Base-by-base conservation (phyloP, 2,329 filamentous ascomycete genomes). In the Rhinocladiella similis region DNA sequence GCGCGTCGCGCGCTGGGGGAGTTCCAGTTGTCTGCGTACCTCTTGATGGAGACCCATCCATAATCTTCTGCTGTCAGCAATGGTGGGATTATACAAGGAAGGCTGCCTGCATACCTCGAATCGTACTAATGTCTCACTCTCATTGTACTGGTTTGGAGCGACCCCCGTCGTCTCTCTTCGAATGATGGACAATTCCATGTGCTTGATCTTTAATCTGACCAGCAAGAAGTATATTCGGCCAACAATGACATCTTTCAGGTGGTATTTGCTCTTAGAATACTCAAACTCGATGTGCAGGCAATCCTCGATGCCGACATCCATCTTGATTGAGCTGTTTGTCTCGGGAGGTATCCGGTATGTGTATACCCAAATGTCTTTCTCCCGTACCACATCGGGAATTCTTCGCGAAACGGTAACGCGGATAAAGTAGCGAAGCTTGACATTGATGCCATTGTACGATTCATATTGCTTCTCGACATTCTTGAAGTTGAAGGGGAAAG, bases 381-480 rank as follows among this genome's bases (percentile, higher is more conserved):
- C 95, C 67, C 95, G 89, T 68, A 97, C 91, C 56, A 99, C 93
- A 71, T 99, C 94, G 67, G 91, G 91, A 91, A 99, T 97, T 72
- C 94, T 86, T 69, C 94, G 86, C 50, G 91, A 96, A 47, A 99
- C 94, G 35, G 94, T 99, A 66, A 97, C 94, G 66, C 92, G 89
- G 56, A 97, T 87, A 76, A 97, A 97, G 83, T 99, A 99, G 66
- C 94, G 91, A 72, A 99, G 84, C 80, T 96, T 96, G 69, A 99
- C 94, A 72, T 99, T 99, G 84, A 99, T 99, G 70, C 94, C 94
- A 73, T 96, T 96, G 82, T 99, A 99, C 64, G 92, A 97, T 77
- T 99, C 95, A 82, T 99, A 99, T 75, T 96, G 92, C 81, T 99
- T 99, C 83, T 99, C 94, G 68, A 99, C 91, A 75, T 97, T 99